Evolutionary conservation across 768 basidiomycete genomes (phyloP), one percentile per base, ranked within the genome.

Genomic region (Coprinopsis strossmayeri): DNA sequence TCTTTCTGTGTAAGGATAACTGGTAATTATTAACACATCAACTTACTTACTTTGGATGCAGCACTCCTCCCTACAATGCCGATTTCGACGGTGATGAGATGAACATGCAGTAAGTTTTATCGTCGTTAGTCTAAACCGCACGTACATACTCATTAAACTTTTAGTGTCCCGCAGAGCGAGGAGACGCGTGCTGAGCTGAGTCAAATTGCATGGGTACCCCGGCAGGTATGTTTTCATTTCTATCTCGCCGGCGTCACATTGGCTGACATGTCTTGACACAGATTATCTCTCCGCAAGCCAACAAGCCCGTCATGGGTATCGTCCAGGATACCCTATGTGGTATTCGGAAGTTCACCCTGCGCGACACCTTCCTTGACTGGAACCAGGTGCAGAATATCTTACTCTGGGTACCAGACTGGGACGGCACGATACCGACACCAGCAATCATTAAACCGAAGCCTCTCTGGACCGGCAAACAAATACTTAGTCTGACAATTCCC

Each of bases 81-180:
- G 96, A 99, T 70, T 99, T 98, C 69, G 96, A 98, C 61, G 96
- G 96, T 57, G 96, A 98, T 61, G 96, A 99, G 66, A 99, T 98
- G 96, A 98, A 99, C 70, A 90, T 98, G 87, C 96, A 98, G 92
- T 95, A 78, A 42, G 90, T 84, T n/a, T 47, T 26, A 1, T 23
- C 21, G 12, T 42, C 25, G 5, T 23, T 26, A 23, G 5, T 18
- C n/a, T 23, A 17, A 24, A 26, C 11, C 34, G n/a, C 28, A 17
- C 13, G 18, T 56, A 38, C 50, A 39, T 40, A 55, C 47, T 48
- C 23, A 50, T 51, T 26, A 37, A 51, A n/a, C n/a, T n/a, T n/a
- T n/a, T n/a, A 96, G 92, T 64, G 84, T 99, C 32, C 96, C 96
- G 21, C 96, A 99, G 63, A 93, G 90, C 50, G 96, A 98, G 67